Base-by-base conservation (phyloP, 495 filamentous ascomycete genomes). In the Hypoxylon lienhwacheense region DNA sequence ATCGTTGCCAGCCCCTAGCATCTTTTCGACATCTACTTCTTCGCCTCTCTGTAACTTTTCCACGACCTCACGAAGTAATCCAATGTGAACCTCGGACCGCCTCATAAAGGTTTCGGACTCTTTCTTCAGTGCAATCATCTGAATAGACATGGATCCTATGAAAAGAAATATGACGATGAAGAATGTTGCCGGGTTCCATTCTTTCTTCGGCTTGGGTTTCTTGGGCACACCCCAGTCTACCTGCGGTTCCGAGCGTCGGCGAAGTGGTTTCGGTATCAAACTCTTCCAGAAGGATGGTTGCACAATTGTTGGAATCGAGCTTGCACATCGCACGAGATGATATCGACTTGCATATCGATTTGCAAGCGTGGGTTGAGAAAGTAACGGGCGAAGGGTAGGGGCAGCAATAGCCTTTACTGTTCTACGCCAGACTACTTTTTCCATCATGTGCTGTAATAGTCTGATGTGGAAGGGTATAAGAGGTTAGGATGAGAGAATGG, bases 111-210 rank as follows among this genome's bases (percentile, higher is more conserved):
- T 79, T 7, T 77, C 74, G 61, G 83, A 89, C 10, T 91, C 84
- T 46, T 86, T 88, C 67, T 82, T 86, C 55, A 97, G 66, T 5
- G 83, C 76, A 49, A 99, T 86, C 80, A 92, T 85, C 53, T 96
- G 86, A 59, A 99, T 96, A 8, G 91, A 85, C 70, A 97, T 92
- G 50, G 89, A 95, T 1, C 93, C 95, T 57, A 97, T 91, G 53
- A 96, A 78, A 31, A 96, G 77, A 62, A 89, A 91, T 44, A 97
- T 91, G 64, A 89, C 73, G 61, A 99, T 93, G 74, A 86, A 97
- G 63, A 90, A 91, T 0, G 89, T 97, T 10, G 89, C 89, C 1
- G 93, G 95, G 59, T 97, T 97, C 90, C 89, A 95, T 58, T 83
- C 83, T 58, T 83, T 83, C 57, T 85, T 90, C 11, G 78, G 76